phyloP scores from a whole-genome alignment of 305 asterid species.

The Fraxinus sp. region DNA sequence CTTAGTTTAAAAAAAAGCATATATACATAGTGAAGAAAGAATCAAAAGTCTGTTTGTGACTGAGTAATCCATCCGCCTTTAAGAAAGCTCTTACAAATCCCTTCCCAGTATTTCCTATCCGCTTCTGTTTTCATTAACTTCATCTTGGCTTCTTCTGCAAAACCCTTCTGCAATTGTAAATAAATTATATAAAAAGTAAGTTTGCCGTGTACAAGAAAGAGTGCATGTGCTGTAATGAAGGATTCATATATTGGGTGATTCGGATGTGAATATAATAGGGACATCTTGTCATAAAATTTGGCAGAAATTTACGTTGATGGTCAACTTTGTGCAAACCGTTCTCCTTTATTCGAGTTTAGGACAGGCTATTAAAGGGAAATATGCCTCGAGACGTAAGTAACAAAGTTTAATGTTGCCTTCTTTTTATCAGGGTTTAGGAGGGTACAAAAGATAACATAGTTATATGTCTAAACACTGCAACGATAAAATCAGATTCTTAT shows the following conservation, averaged over 20 bases:
- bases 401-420: not conserved
- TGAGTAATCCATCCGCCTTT: constrained; percentile 31
- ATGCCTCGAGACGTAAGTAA: not conserved
- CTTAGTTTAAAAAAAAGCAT: no score
- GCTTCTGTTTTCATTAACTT: constrained; percentile 43
- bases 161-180: constrained; percentile 30
- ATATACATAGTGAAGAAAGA: not conserved
- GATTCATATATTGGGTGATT: not conserved
- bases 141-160: constrained; percentile 52
- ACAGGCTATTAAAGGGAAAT: not conserved
- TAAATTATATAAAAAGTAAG: not conserved
- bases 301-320: not conserved
- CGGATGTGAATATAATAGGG: not conserved
- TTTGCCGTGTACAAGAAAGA: not conserved
- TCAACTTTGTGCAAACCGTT: not conserved
- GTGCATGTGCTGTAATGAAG: not conserved
- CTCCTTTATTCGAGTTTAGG: not conserved
- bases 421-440: not conserved
- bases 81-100: constrained; percentile 56
- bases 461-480: not conserved
- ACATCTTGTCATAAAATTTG: not conserved
- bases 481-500: not conserved
- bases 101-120: constrained; percentile 51
- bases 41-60: not conserved
- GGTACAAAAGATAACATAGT: not conserved